These are phyloP conservation scores for Penicillium crystallinum DNA, from an alignment of 495 filamentous ascomycete genomes.

Conservation along the genomic window DNA sequence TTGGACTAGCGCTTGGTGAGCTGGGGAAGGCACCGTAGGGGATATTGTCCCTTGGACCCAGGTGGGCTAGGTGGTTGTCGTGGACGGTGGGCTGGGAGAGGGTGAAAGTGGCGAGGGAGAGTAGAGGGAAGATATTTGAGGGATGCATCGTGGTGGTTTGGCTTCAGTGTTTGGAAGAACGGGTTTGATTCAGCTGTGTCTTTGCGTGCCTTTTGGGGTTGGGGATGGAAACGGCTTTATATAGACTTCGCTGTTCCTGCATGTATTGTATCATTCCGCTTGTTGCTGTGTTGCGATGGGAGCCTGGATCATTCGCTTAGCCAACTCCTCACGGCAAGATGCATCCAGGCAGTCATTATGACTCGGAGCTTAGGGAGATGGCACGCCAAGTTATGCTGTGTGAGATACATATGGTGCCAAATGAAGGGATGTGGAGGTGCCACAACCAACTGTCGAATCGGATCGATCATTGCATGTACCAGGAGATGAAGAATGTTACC, in stretches of 20 bases:
- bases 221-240: neutral
- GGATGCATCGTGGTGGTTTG: constrained; percentile 12
- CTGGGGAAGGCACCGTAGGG: constrained; percentile 6
- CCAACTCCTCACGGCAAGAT: neutral
- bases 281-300: neutral
- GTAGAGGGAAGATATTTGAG: neutral
- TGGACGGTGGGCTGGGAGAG: constrained; percentile 3
- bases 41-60: neutral
- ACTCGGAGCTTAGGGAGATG: neutral
- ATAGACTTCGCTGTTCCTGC: neutral
- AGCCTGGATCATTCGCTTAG: neutral
- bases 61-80: neutral
- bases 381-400: neutral
- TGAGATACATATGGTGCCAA: neutral
- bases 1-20: neutral
- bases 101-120: constrained; percentile 8
- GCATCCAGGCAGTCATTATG: neutral
- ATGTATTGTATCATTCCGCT: neutral
- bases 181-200: neutral
- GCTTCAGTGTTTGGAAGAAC: neutral
- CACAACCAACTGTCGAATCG: neutral
- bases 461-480: neutral
- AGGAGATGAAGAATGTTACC: constrained; percentile 3
- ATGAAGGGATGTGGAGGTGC: constrained; percentile 11
- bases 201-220: neutral